Conservation (phyloP, 495 filamentous ascomycete species). For the Penicillium samsonianum region DNA sequence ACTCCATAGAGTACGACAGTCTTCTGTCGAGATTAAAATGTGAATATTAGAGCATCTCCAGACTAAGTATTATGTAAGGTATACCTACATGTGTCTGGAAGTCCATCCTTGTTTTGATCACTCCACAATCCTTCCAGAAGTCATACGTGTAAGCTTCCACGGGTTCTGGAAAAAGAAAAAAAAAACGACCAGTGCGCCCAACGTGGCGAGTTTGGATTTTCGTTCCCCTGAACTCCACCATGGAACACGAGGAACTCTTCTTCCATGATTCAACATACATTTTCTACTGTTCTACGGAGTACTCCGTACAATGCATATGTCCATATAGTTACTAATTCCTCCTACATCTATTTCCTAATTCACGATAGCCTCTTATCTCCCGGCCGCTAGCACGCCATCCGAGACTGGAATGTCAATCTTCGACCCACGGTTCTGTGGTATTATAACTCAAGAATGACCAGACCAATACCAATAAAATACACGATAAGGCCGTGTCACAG, state of each 20-base stretch:
- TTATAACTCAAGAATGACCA: not conserved
- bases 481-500: slow-evolving; percentile 13
- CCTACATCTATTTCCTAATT: slow-evolving; percentile 5
- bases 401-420: slow-evolving; percentile 30
- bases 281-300: too few relatives aligned
- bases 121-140: slow-evolving; percentile 12
- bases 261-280: too few relatives aligned
- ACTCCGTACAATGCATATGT: too few relatives aligned
- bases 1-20: too few relatives aligned
- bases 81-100: not conserved
- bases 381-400: slow-evolving; percentile 29
- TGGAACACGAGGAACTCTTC: not conserved
- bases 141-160: slow-evolving; percentile 14
- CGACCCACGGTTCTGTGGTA: slow-evolving; percentile 27
- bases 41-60: too few relatives aligned
- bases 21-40: not conserved
- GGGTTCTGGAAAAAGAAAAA: slow-evolving; percentile 5
- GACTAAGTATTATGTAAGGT: not conserved
- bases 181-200: slow-evolving; percentile 9
- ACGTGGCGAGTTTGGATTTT: slow-evolving; percentile 13
- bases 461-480: not conserved
- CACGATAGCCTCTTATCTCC: slow-evolving; percentile 17
- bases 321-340: too few relatives aligned
- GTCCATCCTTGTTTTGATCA: slow-evolving; percentile 12
- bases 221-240: slow-evolving; percentile 12